These are phyloP conservation scores for Candida dubliniensis DNA, from an alignment of 1,139 yeast species.

Conservation along the genomic window DNA sequence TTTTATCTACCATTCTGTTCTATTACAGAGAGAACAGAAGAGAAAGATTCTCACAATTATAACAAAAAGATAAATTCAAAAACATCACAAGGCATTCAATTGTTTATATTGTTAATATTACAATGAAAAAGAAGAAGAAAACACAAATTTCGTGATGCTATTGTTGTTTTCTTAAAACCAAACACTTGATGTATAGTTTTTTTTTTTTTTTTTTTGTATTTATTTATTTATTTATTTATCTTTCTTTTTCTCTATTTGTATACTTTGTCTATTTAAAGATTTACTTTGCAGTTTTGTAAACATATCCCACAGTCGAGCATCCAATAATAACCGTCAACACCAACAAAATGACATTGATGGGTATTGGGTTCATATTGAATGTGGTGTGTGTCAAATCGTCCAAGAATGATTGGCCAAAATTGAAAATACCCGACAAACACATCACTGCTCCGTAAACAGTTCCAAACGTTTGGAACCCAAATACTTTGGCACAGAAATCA, in stretches of 20 bases:
- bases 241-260: background rate
- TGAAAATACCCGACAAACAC: slow-evolving; percentile 40
- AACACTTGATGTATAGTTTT: background rate
- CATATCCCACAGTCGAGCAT: slow-evolving; percentile 28
- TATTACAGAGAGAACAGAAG: background rate
- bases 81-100: too few relatives aligned
- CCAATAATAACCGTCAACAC: slow-evolving; percentile 33
- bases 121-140: too few relatives aligned
- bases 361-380: slow-evolving; percentile 44
- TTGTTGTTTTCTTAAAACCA: too few relatives aligned
- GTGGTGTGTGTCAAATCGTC: slow-evolving; percentile 40
- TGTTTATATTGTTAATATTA: too few relatives aligned
- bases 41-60: background rate
- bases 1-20: background rate
- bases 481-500: slow-evolving; percentile 49
- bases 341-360: slow-evolving; percentile 36
- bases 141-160: too few relatives aligned
- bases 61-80: too few relatives aligned
- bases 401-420: slow-evolving; percentile 38
- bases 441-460: slow-evolving; percentile 48
- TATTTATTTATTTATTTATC: background rate
- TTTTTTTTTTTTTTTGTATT: background rate
- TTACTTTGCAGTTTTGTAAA: slow-evolving; percentile 16
- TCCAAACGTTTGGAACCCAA: slow-evolving; percentile 51
- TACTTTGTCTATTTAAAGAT: background rate